phyloP scores from a whole-genome alignment of 495 filamentous ascomycete species.

The Penicillium cataractarum region DNA sequence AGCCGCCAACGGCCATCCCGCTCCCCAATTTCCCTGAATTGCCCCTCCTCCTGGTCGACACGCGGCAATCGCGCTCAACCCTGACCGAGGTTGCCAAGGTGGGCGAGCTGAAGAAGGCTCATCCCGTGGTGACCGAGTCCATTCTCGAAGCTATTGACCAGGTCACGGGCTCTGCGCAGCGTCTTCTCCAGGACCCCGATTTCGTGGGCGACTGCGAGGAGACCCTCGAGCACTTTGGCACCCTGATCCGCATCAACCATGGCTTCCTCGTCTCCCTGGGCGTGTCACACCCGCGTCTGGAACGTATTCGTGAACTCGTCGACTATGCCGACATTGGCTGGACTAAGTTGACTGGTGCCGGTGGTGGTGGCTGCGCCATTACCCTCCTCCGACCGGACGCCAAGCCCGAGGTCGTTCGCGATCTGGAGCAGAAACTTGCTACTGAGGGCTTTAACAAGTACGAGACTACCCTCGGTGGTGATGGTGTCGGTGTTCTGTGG shows the following conservation, averaged over 20 bases:
- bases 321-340: slow-evolving; percentile 89
- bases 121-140: slow-evolving; percentile 71
- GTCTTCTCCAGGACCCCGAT: slow-evolving; percentile 65
- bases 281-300: slow-evolving; percentile 90
- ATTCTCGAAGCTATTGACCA: slow-evolving; percentile 84
- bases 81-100: slow-evolving; percentile 86
- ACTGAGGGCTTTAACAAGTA: slow-evolving; percentile 81
- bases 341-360: slow-evolving; percentile 96
- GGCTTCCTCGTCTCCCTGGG: slow-evolving; percentile 85
- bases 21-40: slow-evolving; percentile 86
- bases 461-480: slow-evolving; percentile 84
- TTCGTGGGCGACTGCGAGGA: slow-evolving; percentile 62
- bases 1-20: slow-evolving; percentile 75
- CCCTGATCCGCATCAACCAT: slow-evolving; percentile 90
- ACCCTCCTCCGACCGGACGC: slow-evolving; percentile 75
- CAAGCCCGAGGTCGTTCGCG: slow-evolving; percentile 51
- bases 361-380: slow-evolving; percentile 93
- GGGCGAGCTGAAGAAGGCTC: slow-evolving; percentile 63
- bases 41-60: slow-evolving; percentile 87
- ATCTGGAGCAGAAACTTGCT: slow-evolving; percentile 68
- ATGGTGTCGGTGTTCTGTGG: slow-evolving; percentile 91
- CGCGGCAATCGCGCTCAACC: slow-evolving; percentile 80
- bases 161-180: slow-evolving; percentile 72
- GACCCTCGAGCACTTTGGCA: slow-evolving; percentile 71
- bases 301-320: slow-evolving; percentile 89